A percentile compares a stretch with the other conserved stretches of the same genome.
phyloP scores from a whole-genome alignment of 1,284 basidiomycete genomes.

The Coniferiporia sulphurascens region DNA sequence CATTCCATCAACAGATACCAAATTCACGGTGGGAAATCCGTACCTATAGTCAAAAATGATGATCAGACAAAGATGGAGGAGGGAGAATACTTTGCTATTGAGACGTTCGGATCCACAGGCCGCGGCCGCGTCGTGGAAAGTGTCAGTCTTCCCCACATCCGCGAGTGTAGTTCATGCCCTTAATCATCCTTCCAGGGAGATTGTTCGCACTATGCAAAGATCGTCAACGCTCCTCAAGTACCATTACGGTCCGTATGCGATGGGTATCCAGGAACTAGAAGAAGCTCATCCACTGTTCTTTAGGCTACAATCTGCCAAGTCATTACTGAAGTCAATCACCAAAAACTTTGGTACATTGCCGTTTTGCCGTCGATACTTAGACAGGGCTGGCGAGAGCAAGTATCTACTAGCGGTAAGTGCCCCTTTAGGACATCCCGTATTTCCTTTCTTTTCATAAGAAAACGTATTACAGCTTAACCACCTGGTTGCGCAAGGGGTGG shows the following conservation, averaged over 20 bases:
- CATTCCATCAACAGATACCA: slow-evolving; percentile 88
- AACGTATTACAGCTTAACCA: slow-evolving; percentile 70
- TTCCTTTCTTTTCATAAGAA: slow-evolving; percentile 6
- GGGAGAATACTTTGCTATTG: slow-evolving; percentile 98
- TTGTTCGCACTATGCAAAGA: slow-evolving; percentile 88
- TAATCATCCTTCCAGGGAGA: slow-evolving; percentile 59
- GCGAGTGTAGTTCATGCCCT: slow-evolving; percentile 8
- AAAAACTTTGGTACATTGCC: slow-evolving; percentile 94
- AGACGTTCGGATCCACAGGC: slow-evolving; percentile 98
- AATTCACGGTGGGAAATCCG: slow-evolving; percentile 87
- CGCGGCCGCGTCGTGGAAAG: slow-evolving; percentile 87
- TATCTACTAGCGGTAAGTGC: slow-evolving; percentile 82
- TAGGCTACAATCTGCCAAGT: slow-evolving; percentile 82
- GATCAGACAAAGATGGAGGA: slow-evolving; percentile 98
- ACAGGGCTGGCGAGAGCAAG: slow-evolving; percentile 90
- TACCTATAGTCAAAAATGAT: slow-evolving; percentile 85
- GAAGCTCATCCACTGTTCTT: background rate
- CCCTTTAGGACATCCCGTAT: background rate
- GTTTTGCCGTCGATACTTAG: slow-evolving; percentile 94
- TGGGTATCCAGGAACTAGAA: slow-evolving; percentile 19
- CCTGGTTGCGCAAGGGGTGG: slow-evolving; percentile 83
- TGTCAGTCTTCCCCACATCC: slow-evolving; percentile 36
- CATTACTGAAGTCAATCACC: slow-evolving; percentile 84
- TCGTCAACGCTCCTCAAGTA: slow-evolving; percentile 64
- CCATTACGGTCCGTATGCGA: slow-evolving; percentile 55